Base-by-base conservation (phyloP, 108 stramenopile genomes). In the Cyclotella cryptica region DNA sequence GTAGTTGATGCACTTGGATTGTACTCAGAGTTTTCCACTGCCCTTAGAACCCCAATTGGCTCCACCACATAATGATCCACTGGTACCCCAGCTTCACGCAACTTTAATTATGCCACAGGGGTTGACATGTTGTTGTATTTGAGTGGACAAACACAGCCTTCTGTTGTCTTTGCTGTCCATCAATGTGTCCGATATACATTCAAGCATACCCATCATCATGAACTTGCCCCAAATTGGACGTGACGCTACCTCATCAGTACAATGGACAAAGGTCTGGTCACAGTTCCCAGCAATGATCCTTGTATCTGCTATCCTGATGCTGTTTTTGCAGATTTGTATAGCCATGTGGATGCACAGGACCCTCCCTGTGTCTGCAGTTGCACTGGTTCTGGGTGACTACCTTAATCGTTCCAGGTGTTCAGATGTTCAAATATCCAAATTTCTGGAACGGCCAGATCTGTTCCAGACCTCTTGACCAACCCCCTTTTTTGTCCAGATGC, bases 351-450 rank as follows among this genome's bases (percentile, higher is more conserved):
- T 22, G 10, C 12, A 27, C 10, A 61, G 14, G 82, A 88, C 60
- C 82, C 87, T 19, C 43, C 26, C 14, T 57, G 68, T 53, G 77
- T 11, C 8, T 8, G 77, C 24, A 86, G 85, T 27, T 65, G 85
- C 8, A 86, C 85, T 54, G 88, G 88, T 19, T 86, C 78, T 57
- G n/a, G n/a, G n/a, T n/a, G n/a, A n/a, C n/a, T n/a, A n/a, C n/a
- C n/a, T n/a, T n/a, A n/a, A n/a, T n/a, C n/a, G n/a, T n/a, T n/a
- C n/a, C n/a, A n/a, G n/a, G n/a, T n/a, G n/a, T n/a, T n/a, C n/a
- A n/a, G n/a, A n/a, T n/a, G n/a, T n/a, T n/a, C n/a, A n/a, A n/a
- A n/a, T n/a, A n/a, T n/a, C n/a, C n/a, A n/a, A n/a, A n/a, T n/a
- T n/a, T n/a, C n/a, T n/a, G n/a, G n/a, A n/a, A n/a, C n/a, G n/a